Evolutionary conservation across 192 early-diverging fungal genomes (phyloP).

Genomic region (Nowakowskiella sp.): DNA sequence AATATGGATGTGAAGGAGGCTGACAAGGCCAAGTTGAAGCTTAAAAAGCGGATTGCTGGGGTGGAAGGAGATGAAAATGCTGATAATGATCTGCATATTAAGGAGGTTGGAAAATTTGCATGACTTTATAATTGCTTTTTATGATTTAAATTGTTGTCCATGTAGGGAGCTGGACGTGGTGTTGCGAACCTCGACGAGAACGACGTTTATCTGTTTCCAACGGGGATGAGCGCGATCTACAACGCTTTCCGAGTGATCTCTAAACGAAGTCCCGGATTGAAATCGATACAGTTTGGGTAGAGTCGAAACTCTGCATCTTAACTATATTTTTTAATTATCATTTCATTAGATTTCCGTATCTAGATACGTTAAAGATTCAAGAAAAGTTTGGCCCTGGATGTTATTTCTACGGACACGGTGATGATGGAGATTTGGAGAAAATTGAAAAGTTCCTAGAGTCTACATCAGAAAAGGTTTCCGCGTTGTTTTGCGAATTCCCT

Average conservation of each 20-base stretch:
- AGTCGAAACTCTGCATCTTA: background rate
- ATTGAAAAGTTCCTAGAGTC: constrained; percentile 55
- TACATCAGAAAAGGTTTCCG: constrained; percentile 56
- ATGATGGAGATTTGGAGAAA: constrained; percentile 60
- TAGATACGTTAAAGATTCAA: constrained; percentile 93
- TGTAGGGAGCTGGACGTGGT: no score
- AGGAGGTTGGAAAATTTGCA: no score
- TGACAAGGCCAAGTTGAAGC: constrained; percentile 60
- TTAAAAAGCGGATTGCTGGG: constrained; percentile 81
- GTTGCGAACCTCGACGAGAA: constrained; percentile 53
- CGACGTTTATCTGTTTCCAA: constrained; percentile 82
- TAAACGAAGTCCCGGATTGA: constrained; percentile 25
- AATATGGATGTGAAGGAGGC: constrained; percentile 67
- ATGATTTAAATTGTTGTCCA: no score
- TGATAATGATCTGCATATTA: no score
- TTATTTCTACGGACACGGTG: constrained; percentile 80
- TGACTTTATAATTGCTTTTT: no score
- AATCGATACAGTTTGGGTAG: constrained; percentile 87
- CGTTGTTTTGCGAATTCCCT: constrained; percentile 89
- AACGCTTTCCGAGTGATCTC: constrained; percentile 65
- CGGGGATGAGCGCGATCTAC: constrained; percentile 92
- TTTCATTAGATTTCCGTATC: constrained; percentile 72
- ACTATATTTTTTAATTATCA: constrained; percentile 2
- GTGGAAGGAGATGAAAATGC: constrained; percentile 37
- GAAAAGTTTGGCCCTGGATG: constrained; percentile 90